phyloP scores from a whole-genome alignment of 768 basidiomycete genomes.

The Clitopilus hobsonii region DNA sequence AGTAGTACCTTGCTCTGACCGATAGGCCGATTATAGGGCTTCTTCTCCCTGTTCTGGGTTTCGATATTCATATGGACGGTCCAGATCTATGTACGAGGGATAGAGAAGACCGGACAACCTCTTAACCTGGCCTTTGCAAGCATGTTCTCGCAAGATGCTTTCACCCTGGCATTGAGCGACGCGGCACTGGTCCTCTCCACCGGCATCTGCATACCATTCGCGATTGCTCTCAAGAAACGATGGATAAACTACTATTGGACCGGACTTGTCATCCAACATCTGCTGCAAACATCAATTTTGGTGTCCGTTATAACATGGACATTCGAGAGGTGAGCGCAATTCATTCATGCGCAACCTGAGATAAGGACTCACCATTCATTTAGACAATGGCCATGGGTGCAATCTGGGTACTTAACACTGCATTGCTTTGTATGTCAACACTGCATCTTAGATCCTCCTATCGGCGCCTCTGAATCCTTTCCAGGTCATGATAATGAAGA shows the following conservation, averaged over 20 bases:
- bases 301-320: slow-evolving; percentile 81
- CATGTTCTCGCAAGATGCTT: slow-evolving; percentile 83
- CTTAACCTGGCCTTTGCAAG: slow-evolving; percentile 78
- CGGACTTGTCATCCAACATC: slow-evolving; percentile 76
- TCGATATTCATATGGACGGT: slow-evolving; percentile 80
- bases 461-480: neutral
- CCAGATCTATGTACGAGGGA: slow-evolving; percentile 71
- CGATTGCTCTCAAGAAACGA: slow-evolving; percentile 66
- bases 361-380: neutral
- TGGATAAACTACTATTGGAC: slow-evolving; percentile 81
- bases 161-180: slow-evolving; percentile 81
- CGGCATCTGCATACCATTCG: slow-evolving; percentile 78
- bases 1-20: neutral
- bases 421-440: slow-evolving; percentile 65
- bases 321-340: slow-evolving; percentile 59
- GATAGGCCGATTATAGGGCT: slow-evolving; percentile 52
- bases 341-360: neutral
- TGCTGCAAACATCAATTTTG: slow-evolving; percentile 72
- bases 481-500: slow-evolving; percentile 88
- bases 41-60: slow-evolving; percentile 94
- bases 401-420: slow-evolving; percentile 84
- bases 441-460: neutral
- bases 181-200: slow-evolving; percentile 75
- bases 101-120: slow-evolving; percentile 73
- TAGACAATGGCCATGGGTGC: slow-evolving; percentile 97